Evolutionary conservation across 2,329 filamentous ascomycete species (phyloP), one percentile per base, ranked within the genome.

Genomic region (Mycosphaerella sp.): DNA sequence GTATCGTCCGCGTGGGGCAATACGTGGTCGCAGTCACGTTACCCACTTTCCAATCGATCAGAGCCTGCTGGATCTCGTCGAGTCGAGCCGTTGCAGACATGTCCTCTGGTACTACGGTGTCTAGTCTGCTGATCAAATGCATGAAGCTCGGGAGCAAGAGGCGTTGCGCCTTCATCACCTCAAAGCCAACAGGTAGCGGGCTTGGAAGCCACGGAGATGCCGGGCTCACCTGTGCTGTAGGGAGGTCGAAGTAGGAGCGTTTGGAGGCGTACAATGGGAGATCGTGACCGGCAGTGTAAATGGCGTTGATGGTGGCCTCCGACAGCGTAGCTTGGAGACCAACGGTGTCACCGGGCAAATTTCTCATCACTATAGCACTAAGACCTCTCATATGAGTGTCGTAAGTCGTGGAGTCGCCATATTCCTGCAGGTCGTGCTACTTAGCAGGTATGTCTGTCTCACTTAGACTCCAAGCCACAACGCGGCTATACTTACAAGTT

Each of bases 331-430:
- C 49, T 44, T 53, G 44, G 13, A 47, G 36, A 13, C 54, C 52
- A 13, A 37, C 45, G 4, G 56, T 30, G 8, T 57, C 58, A 34
- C 58, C 58, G 27, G 55, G 53, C 10, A 60, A 41, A 17, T 6
- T 21, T 21, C 49, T 52, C 36, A 45, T 50, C 27, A 60, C 50
- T 25, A 59, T 60, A 4, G 50, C 51, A 14, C 48, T 48, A 4
- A 60, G 42, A 12, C 58, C 58, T 9, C 46, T 28, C 54, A 60
- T 59, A 32, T 60, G 58, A 27, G 56, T 59, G 12, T 56, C 50
- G 52, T 57, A 55, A n/a, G 49, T 56, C 6, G 30, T 18, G 10
- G 50, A 35, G n/a, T 53, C 48, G 40, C 57, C 57, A 34, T 55
- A 59, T 32, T 57, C 50, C 56, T 59, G 44, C 40, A 44, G 43